A percentile compares a stretch with the other conserved stretches of the same genome.
These are phyloP conservation scores for Mayamaea pseudoterrestris DNA, from an alignment of 108 stramenopile genomes.

Conservation along the genomic window DNA sequence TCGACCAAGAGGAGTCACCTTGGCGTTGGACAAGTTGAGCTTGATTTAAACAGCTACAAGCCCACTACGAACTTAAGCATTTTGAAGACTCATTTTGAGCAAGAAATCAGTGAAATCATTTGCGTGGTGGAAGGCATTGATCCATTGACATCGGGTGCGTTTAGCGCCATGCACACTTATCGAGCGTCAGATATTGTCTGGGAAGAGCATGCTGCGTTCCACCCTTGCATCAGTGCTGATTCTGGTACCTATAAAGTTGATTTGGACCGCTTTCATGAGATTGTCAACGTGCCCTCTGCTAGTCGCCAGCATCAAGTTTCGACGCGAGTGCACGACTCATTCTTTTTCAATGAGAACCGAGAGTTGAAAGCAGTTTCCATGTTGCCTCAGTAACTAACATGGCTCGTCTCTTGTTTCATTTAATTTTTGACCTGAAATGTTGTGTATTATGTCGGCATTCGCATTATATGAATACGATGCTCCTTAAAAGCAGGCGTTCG, in stretches of 20 bases:
- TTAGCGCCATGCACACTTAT: constrained; percentile 72
- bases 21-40: not conserved
- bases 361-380: too few species aligned
- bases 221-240: constrained; percentile 5
- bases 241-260: not conserved
- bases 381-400: too few species aligned
- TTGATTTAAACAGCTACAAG: not conserved
- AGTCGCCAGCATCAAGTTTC: too few species aligned
- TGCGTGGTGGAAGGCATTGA: constrained; percentile 62
- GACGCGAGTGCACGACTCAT: too few species aligned
- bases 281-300: too few species aligned
- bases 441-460: too few species aligned
- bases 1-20: constrained; percentile 32
- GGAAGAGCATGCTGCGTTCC: constrained; percentile 3
- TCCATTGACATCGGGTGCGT: constrained; percentile 50
- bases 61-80: constrained; percentile 16
- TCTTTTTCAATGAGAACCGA: too few species aligned
- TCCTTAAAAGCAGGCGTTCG: too few species aligned
- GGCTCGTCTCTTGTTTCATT: too few species aligned
- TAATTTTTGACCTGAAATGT: too few species aligned
- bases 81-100: constrained; percentile 19
- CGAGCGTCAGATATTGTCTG: constrained; percentile 67
- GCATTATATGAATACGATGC: too few species aligned
- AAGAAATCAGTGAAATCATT: constrained; percentile 45
- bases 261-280: constrained; percentile 10